These are phyloP conservation scores for Cydonia oblonga DNA, from an alignment of 331 rosid species.

Conservation along the genomic window DNA sequence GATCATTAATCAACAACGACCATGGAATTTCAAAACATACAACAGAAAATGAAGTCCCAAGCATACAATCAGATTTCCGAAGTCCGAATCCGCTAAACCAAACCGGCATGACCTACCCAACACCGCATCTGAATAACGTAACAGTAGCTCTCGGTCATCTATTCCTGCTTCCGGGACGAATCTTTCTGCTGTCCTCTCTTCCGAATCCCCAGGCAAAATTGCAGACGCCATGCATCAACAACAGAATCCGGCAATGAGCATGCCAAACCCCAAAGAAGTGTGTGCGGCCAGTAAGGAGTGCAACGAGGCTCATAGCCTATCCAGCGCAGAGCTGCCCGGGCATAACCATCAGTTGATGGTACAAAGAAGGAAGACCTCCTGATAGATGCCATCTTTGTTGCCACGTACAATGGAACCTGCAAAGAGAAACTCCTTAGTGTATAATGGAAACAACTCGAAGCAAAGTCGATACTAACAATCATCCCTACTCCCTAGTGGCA, in stretches of 20 bases:
- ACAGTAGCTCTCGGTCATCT: too few species aligned
- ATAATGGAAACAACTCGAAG: background rate
- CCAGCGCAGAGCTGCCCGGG: slow-evolving; percentile 66
- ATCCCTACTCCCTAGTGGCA: background rate
- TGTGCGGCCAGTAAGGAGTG: slow-evolving; percentile 94
- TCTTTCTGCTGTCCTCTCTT: slow-evolving; percentile 86
- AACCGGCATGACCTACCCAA: too few species aligned
- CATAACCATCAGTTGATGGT: slow-evolving; percentile 77
- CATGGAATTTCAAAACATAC: background rate
- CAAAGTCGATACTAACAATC: background rate
- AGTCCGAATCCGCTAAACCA: too few species aligned
- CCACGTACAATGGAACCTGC: slow-evolving; percentile 94
- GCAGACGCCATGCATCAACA: slow-evolving; percentile 70
- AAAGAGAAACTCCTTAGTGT: background rate
- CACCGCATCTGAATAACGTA: too few species aligned
- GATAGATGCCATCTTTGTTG: slow-evolving; percentile 97
- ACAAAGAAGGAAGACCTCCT: slow-evolving; percentile 78
- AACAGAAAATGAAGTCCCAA: too few species aligned
- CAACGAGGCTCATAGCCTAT: slow-evolving; percentile 87
- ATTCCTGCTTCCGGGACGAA: slow-evolving; percentile 52
- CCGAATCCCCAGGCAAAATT: slow-evolving; percentile 48
- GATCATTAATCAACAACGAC: background rate
- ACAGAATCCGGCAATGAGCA: slow-evolving; percentile 47
- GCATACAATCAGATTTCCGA: too few species aligned
- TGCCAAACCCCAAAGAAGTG: slow-evolving; percentile 68